Evolutionary conservation across 768 basidiomycete genomes (phyloP).

Genomic region (Pholiota conissans): DNA sequence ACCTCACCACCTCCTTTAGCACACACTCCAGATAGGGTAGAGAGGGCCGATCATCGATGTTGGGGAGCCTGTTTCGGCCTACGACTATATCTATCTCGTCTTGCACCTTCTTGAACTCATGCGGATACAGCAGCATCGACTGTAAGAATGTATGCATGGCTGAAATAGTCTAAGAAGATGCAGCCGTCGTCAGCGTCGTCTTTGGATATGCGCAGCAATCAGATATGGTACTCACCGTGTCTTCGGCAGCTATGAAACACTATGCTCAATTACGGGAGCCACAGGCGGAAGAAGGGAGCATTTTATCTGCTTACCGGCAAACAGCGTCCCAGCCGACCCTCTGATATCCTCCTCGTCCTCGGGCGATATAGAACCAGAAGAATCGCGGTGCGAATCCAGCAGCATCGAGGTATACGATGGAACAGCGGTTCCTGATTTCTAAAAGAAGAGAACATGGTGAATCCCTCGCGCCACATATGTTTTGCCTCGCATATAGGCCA

Average conservation of each 20-base stretch:
- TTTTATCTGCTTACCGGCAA: slow-evolving; percentile 37
- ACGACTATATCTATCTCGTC: slow-evolving; percentile 50
- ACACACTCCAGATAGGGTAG: slow-evolving; percentile 50
- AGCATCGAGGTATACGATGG: slow-evolving; percentile 47
- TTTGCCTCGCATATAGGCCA: neutral
- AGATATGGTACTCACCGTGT: slow-evolving; percentile 22
- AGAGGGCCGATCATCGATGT: slow-evolving; percentile 39
- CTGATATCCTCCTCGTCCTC: slow-evolving; percentile 56
- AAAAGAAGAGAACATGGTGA: slow-evolving; percentile 10
- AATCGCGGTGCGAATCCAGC: slow-evolving; percentile 37
- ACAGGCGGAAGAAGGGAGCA: slow-evolving; percentile 7
- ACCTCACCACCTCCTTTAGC: slow-evolving; percentile 49
- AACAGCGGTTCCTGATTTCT: slow-evolving; percentile 42
- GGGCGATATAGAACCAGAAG: slow-evolving; percentile 31
- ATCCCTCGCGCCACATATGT: slow-evolving; percentile 17
- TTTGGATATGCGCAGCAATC: neutral
- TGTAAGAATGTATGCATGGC: slow-evolving; percentile 50
- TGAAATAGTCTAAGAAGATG: slow-evolving; percentile 43
- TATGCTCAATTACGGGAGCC: slow-evolving; percentile 11
- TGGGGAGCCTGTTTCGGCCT: slow-evolving; percentile 47
- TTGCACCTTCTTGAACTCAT: slow-evolving; percentile 48
- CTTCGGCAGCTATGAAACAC: slow-evolving; percentile 23
- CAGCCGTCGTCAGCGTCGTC: neutral
- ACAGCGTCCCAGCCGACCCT: slow-evolving; percentile 55
- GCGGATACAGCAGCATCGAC: slow-evolving; percentile 54